phyloP scores from a whole-genome alignment of 2,329 filamentous ascomycete species.

The Metarhizium rileyi region DNA sequence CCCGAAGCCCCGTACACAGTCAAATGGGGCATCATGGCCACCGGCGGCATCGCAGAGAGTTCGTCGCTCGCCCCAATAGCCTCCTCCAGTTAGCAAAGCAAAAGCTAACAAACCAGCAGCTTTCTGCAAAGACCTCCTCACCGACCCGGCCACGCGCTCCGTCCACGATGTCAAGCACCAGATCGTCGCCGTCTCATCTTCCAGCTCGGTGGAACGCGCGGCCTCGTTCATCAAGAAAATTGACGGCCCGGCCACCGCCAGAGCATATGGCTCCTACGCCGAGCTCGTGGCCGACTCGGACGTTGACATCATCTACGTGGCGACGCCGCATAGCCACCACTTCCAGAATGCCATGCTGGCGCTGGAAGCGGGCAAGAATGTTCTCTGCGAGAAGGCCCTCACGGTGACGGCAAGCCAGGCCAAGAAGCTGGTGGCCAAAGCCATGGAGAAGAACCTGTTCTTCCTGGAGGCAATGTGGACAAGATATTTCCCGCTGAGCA shows the following conservation, averaged over 20 bases:
- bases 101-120: constrained; percentile 22
- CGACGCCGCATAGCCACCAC: constrained; percentile 86
- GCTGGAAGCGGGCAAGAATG: constrained; percentile 73
- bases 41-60: constrained; percentile 49
- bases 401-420: constrained; percentile 75
- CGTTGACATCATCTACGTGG: constrained; percentile 80
- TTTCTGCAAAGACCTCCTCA: constrained; percentile 70
- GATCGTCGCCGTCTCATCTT: constrained; percentile 72
- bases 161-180: constrained; percentile 67
- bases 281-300: constrained; percentile 70
- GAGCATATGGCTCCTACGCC: constrained; percentile 71
- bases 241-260: constrained; percentile 56
- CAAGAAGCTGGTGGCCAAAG: constrained; percentile 60
- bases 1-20: constrained; percentile 33
- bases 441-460: constrained; percentile 62
- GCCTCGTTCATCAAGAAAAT: constrained; percentile 62
- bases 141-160: constrained; percentile 58
- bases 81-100: background rate
- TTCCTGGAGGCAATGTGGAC: constrained; percentile 90
- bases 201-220: constrained; percentile 59
- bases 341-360: constrained; percentile 86
- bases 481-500: constrained; percentile 74
- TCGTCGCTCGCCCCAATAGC: constrained; percentile 15
- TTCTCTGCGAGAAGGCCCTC: constrained; percentile 85
- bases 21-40: constrained; percentile 53